phyloP scores from a whole-genome alignment of 768 basidiomycete species.

The Pulveroboletus sp. region DNA sequence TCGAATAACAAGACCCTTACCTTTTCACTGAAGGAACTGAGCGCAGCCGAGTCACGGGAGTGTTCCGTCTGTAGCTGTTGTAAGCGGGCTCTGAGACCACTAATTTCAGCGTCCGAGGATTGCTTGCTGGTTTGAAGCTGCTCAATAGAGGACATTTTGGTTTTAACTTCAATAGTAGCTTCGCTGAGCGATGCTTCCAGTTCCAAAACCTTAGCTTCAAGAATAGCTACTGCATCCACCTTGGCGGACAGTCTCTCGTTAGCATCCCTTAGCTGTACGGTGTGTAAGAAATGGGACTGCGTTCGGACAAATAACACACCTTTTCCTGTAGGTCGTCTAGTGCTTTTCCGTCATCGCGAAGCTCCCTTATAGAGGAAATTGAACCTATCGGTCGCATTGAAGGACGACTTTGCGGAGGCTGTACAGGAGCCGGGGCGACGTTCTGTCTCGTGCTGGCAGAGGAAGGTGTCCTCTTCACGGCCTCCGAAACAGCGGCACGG shows the following conservation, averaged over 20 bases:
- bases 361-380: constrained; percentile 71
- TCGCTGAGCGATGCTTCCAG: constrained; percentile 49
- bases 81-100: constrained; percentile 40
- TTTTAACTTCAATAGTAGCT: constrained; percentile 43
- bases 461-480: constrained; percentile 47
- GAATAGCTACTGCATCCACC: constrained; percentile 42
- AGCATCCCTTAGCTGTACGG: constrained; percentile 54
- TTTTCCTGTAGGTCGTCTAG: constrained; percentile 57
- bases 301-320: constrained; percentile 33
- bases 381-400: constrained; percentile 51
- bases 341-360: constrained; percentile 57
- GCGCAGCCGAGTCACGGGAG: constrained; percentile 23
- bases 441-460: constrained; percentile 37
- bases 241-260: constrained; percentile 52
- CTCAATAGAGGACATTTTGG: constrained; percentile 42
- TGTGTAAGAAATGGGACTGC: background rate
- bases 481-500: constrained; percentile 66
- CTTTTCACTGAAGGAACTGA: constrained; percentile 46
- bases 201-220: constrained; percentile 50
- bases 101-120: constrained; percentile 46
- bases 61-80: constrained; percentile 33
- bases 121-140: constrained; percentile 49
- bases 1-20: constrained; percentile 34
- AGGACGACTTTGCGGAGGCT: constrained; percentile 39
- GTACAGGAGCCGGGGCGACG: constrained; percentile 24